Percentiles rank a stretch among this genome's conserved stretches.
Conservation (phyloP, 2,329 filamentous ascomycete species). For the Penicillium polonicum region DNA sequence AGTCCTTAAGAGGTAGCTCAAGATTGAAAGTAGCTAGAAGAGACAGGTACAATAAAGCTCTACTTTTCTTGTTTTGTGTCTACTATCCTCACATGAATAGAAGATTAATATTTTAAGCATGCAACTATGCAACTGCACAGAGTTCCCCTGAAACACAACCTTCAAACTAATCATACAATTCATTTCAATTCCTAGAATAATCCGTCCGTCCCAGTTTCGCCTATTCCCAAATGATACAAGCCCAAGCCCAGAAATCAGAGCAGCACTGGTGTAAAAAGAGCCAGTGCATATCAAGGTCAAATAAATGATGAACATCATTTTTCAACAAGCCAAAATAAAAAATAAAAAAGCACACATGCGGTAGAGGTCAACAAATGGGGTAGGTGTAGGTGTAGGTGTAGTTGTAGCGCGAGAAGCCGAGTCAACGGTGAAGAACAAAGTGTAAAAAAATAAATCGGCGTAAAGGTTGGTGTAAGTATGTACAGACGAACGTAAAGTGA, state of each 20-base stretch:
- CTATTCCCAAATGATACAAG: slow-evolving; percentile 26
- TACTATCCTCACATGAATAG: background rate
- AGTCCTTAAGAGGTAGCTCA: background rate
- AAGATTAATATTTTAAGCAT: background rate
- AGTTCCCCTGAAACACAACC: background rate
- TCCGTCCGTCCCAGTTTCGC: slow-evolving; percentile 22
- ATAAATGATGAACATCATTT: slow-evolving; percentile 15
- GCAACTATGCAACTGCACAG: background rate
- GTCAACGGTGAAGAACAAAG: slow-evolving; percentile 15
- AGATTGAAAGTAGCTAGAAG: background rate
- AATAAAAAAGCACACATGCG: slow-evolving; percentile 19
- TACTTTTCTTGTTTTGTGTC: background rate
- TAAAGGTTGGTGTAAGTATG: slow-evolving; percentile 28
- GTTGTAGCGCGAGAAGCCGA: slow-evolving; percentile 15
- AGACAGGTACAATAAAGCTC: background rate
- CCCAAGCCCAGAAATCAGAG: slow-evolving; percentile 14
- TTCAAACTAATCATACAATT: slow-evolving; percentile 34
- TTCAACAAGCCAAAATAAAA: slow-evolving; percentile 9
- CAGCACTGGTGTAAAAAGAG: slow-evolving; percentile 22
- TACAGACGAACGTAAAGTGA: slow-evolving; percentile 30
- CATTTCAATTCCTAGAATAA: slow-evolving; percentile 28
- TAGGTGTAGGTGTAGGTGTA: slow-evolving; percentile 3
- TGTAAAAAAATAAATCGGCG: slow-evolving; percentile 20
- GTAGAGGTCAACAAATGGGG: slow-evolving; percentile 2
- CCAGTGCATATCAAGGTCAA: slow-evolving; percentile 24